These are phyloP conservation scores for Lepidium aucheri DNA, from an alignment of 345 rosid genomes.

Conservation along the genomic window DNA sequence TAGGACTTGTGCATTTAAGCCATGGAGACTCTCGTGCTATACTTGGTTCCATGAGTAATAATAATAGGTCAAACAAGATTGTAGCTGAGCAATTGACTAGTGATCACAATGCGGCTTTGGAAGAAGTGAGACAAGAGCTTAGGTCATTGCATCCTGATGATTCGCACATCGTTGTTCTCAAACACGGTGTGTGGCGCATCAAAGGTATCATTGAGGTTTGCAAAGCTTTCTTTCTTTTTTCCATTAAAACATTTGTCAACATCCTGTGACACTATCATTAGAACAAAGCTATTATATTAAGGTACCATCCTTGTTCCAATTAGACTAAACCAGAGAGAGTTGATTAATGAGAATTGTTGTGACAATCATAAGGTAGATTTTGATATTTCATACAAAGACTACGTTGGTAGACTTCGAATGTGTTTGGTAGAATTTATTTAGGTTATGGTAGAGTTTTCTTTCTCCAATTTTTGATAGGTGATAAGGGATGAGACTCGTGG, in stretches of 20 bases:
- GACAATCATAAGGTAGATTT: too few species aligned
- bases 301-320: background rate
- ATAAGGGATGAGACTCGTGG: constrained; percentile 46
- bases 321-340: background rate
- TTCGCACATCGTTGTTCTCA: constrained; percentile 67
- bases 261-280: background rate
- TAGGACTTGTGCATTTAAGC: constrained; percentile 55
- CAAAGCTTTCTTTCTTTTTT: background rate
- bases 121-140: constrained; percentile 88
- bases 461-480: constrained; percentile 29
- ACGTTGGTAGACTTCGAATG: too few species aligned
- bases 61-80: constrained; percentile 51
- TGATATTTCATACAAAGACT: too few species aligned
- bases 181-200: constrained; percentile 95
- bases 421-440: too few species aligned
- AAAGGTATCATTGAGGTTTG: constrained; percentile 97
- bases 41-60: constrained; percentile 39
- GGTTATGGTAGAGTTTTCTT: too few species aligned
- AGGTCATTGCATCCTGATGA: constrained; percentile 84
- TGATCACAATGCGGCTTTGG: constrained; percentile 83
- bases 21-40: constrained; percentile 97
- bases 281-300: background rate
- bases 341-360: background rate
- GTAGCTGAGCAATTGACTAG: constrained; percentile 74
- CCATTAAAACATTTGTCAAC: background rate